Conservation (phyloP, 2,329 filamentous ascomycete genomes). For the Botryotinia convoluta region DNA sequence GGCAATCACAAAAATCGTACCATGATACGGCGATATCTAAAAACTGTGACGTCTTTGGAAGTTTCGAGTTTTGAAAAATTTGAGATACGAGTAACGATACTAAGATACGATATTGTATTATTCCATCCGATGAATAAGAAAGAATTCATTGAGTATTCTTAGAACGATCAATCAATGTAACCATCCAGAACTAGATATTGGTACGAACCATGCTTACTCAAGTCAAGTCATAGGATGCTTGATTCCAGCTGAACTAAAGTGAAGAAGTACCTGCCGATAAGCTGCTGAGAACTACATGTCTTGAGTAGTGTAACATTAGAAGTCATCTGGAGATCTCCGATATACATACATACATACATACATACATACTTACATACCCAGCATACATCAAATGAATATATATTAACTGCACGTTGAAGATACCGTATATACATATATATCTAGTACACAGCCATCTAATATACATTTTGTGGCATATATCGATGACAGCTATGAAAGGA, state of each 20-base stretch:
- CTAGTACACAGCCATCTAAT: not conserved
- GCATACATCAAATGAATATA: not conserved
- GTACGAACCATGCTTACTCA: not conserved
- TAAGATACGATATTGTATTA: not conserved
- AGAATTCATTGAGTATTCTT: not conserved
- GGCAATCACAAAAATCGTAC: not conserved
- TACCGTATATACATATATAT: not conserved
- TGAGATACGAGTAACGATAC: not conserved
- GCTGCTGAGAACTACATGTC: not conserved
- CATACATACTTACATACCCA: too few relatives aligned
- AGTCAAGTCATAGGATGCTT: not conserved
- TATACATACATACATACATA: not conserved
- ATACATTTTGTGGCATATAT: not conserved
- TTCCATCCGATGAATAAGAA: not conserved
- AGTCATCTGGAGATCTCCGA: constrained; percentile 1
- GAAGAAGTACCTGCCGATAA: not conserved
- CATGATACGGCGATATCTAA: not conserved
- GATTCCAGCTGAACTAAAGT: not conserved
- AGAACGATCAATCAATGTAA: not conserved
- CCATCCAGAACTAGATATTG: not conserved
- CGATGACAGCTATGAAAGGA: not conserved
- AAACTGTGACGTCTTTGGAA: not conserved
- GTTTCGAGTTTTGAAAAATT: not conserved
- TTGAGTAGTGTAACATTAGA: not conserved
- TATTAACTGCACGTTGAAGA: not conserved